phyloP scores from a whole-genome alignment of 306 rosid genomes.

The Castanospermum australe region DNA sequence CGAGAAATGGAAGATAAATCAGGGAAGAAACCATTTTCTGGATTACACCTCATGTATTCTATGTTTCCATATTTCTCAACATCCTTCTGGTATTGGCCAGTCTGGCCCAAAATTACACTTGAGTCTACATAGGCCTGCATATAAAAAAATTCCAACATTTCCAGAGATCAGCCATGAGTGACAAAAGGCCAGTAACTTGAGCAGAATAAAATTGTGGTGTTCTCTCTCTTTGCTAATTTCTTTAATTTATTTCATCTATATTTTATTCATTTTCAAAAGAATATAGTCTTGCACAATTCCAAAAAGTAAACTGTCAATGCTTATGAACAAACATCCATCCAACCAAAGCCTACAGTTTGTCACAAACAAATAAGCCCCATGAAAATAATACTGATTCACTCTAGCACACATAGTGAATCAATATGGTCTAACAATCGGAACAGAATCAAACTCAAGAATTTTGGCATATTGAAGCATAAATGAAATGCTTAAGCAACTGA shows the following conservation, averaged over 20 bases:
- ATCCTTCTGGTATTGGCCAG: conserved; percentile 50
- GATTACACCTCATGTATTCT: conserved; percentile 68
- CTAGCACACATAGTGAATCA: background rate
- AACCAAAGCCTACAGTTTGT: background rate
- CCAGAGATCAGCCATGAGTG: conserved; percentile 14
- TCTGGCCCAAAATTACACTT: conserved; percentile 75
- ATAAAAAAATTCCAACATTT: background rate
- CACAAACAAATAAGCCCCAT: background rate
- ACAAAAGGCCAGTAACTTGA: background rate
- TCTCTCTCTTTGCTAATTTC: background rate
- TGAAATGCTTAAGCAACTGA: conserved; percentile 1
- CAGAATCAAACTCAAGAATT: background rate
- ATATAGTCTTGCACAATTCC: conserved; percentile 1
- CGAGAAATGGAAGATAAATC: conserved; percentile 57
- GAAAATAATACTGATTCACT: background rate
- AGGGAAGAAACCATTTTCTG: conserved; percentile 71
- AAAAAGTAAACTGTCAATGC: background rate
- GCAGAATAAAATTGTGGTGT: background rate
- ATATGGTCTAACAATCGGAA: background rate
- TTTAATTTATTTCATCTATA: background rate
- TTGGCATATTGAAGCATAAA: background rate
- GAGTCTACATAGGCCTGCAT: conserved; percentile 78
- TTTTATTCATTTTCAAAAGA: conserved; percentile 7
- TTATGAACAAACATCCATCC: background rate
- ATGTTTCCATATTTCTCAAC: conserved; percentile 58